Evolutionary conservation across 2,329 filamentous ascomycete species (phyloP).

Genomic region (Botrytis sinoallii): DNA sequence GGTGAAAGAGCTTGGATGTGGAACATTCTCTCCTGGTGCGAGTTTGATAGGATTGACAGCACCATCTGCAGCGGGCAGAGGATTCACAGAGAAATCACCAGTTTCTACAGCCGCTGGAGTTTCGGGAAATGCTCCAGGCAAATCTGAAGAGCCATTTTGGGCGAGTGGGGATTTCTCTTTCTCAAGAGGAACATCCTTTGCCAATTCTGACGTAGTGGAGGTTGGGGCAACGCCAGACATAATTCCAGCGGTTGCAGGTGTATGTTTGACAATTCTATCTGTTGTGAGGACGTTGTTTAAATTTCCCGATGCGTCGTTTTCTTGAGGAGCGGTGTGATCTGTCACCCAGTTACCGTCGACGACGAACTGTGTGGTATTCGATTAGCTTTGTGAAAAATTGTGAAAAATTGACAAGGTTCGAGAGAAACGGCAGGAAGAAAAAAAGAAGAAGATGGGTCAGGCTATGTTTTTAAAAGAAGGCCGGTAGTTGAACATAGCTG

Average conservation of each 20-base stretch:
- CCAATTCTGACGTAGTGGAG: conserved; percentile 69
- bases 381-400: conserved; percentile 12
- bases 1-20: conserved; percentile 61
- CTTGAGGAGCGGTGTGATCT: conserved; percentile 76
- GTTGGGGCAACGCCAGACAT: conserved; percentile 67
- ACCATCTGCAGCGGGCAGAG: conserved; percentile 60
- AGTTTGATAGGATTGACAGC: conserved; percentile 78
- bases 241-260: conserved; percentile 46
- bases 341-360: conserved; percentile 89
- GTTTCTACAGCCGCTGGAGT: conserved; percentile 56
- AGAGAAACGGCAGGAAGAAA: background rate
- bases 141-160: conserved; percentile 42
- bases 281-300: conserved; percentile 88
- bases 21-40: conserved; percentile 76
- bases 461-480: conserved; percentile 12
- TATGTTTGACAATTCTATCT: conserved; percentile 59
- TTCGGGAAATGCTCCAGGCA: conserved; percentile 69
- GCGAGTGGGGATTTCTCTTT: conserved; percentile 32
- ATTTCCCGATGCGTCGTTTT: conserved; percentile 79
- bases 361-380: conserved; percentile 65
- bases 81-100: conserved; percentile 51
- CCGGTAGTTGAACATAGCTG: conserved; percentile 12
- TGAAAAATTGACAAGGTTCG: background rate
- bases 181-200: conserved; percentile 64
- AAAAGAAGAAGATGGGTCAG: background rate